Conservation (phyloP, 2,329 filamentous ascomycete species). For the Venturia aucupariae region DNA sequence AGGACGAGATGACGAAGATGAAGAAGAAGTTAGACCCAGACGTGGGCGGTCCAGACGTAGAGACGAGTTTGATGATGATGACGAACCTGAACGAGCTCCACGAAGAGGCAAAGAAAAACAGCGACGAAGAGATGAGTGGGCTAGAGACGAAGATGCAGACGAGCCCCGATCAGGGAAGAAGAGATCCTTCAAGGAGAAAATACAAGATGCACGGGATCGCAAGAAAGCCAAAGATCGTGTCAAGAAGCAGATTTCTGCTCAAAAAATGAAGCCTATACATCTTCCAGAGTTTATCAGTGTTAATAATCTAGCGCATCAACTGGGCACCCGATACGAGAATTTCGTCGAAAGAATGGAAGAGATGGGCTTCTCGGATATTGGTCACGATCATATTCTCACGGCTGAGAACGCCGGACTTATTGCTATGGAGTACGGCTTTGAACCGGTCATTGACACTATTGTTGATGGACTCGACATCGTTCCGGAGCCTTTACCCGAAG, state of each 20-base stretch:
- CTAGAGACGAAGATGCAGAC: not conserved
- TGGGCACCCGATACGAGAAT: constrained; percentile 59
- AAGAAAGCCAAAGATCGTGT: not conserved
- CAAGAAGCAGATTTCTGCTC: not conserved
- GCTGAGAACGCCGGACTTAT: constrained; percentile 85
- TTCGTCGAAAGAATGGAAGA: constrained; percentile 71
- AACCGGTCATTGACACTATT: constrained; percentile 62
- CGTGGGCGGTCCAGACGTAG: not conserved
- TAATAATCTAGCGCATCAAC: constrained; percentile 64
- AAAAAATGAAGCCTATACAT: constrained; percentile 43
- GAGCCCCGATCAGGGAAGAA: not conserved
- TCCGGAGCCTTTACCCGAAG: constrained; percentile 50
- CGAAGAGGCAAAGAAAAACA: not conserved
- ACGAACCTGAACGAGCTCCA: not conserved
- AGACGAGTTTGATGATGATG: constrained; percentile 9
- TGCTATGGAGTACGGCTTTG: constrained; percentile 85
- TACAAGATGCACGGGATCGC: not conserved
- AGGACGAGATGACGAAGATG: not conserved
- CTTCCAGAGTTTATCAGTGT: constrained; percentile 89
- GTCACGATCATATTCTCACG: constrained; percentile 76
- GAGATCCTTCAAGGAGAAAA: not conserved
- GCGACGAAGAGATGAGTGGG: not conserved
- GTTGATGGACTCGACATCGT: constrained; percentile 62
- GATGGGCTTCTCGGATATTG: constrained; percentile 82
- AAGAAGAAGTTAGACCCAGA: not conserved